A percentile compares a stretch with the other conserved stretches of the same genome.
phyloP scores from a whole-genome alignment of 1,139 yeast genomes.

The Zhuliangozyma blackwelliae region DNA sequence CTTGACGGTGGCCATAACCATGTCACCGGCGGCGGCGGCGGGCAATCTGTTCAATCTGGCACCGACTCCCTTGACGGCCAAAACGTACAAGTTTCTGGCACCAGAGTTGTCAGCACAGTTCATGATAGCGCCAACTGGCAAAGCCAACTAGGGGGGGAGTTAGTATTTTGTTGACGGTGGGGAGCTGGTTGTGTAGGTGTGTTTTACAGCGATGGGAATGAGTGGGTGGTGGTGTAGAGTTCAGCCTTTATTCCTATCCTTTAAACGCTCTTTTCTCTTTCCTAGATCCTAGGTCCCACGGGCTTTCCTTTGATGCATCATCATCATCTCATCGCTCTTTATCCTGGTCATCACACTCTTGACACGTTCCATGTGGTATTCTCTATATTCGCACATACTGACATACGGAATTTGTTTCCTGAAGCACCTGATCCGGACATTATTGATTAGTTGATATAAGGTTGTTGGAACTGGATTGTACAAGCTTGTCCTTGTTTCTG shows the following conservation, averaged over 20 bases:
- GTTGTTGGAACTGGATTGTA: too few species aligned
- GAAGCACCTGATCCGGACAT: constrained; percentile 95
- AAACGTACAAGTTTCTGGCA: constrained; percentile 98
- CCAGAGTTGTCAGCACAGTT: constrained; percentile 99
- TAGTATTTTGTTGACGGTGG: too few species aligned
- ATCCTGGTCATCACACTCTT: too few species aligned
- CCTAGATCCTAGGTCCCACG: too few species aligned
- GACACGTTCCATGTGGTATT: too few species aligned
- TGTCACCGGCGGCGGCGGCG: constrained; percentile 99
- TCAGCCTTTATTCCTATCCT: too few species aligned
- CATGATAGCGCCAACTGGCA: constrained; percentile 99
- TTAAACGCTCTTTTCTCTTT: too few species aligned
- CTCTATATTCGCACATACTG: constrained; percentile 58
- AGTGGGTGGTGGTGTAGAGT: too few species aligned
- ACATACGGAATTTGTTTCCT: constrained; percentile 99
- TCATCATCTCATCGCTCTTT: too few species aligned
- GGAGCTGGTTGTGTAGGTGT: neutral
- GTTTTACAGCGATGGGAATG: neutral
- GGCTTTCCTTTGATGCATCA: too few species aligned
- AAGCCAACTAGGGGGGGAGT: constrained; percentile 59
- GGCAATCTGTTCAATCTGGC: constrained; percentile 99
- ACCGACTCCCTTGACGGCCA: constrained; percentile 99
- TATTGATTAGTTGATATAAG: constrained; percentile 12
- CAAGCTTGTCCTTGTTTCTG: too few species aligned
- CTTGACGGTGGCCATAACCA: constrained; percentile 99